phyloP scores from a whole-genome alignment of 495 filamentous ascomycete genomes.

The Apiosordaria backusii region DNA sequence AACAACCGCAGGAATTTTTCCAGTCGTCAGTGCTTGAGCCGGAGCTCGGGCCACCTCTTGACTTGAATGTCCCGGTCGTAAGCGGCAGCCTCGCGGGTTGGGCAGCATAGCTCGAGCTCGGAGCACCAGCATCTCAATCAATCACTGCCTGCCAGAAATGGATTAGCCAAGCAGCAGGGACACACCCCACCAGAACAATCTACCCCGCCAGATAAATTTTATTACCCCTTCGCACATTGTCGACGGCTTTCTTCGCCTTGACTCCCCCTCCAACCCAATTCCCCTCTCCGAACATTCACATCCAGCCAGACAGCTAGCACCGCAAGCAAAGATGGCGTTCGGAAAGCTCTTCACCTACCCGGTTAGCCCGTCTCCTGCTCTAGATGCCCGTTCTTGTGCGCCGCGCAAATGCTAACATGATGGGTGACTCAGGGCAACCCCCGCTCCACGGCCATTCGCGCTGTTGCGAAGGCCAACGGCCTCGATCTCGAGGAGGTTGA shows the following conservation, averaged over 20 bases:
- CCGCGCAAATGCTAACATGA: constrained; percentile 32
- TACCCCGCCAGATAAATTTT: constrained; percentile 37
- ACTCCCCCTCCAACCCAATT: constrained; percentile 19
- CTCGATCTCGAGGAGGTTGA: constrained; percentile 82
- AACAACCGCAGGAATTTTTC: constrained; percentile 33
- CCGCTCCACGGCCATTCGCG: constrained; percentile 81
- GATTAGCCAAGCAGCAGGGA: constrained; percentile 12
- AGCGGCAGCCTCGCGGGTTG: background rate
- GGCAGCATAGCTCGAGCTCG: background rate
- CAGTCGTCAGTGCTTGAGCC: background rate
- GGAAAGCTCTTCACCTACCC: constrained; percentile 89
- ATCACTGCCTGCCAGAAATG: background rate
- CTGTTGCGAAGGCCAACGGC: constrained; percentile 93
- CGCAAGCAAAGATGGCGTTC: constrained; percentile 73
- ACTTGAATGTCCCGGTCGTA: background rate
- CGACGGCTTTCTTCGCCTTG: constrained; percentile 21
- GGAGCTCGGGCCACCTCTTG: constrained; percentile 18
- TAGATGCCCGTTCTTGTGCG: background rate
- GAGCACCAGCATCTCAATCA: constrained; percentile 2
- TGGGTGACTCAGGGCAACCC: constrained; percentile 64
- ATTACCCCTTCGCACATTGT: constrained; percentile 21
- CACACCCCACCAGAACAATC: constrained; percentile 21
- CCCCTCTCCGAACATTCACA: constrained; percentile 16
- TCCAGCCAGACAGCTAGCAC: constrained; percentile 6
- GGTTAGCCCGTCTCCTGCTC: constrained; percentile 52